These are phyloP conservation scores for Ustilago nuda DNA, from an alignment of 1,284 basidiomycete genomes.

Conservation along the genomic window DNA sequence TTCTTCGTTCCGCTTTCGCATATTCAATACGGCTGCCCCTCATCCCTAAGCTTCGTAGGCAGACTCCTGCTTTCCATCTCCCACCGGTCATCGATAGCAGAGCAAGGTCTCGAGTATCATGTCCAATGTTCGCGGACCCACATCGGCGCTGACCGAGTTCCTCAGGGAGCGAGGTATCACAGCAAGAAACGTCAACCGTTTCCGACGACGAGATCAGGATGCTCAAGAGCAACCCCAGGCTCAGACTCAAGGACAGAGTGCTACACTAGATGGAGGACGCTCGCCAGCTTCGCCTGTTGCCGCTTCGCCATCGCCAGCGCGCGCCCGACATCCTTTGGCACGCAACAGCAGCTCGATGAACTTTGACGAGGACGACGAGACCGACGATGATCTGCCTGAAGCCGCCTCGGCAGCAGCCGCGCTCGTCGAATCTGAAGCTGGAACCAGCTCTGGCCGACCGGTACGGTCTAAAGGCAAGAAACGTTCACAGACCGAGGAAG, in stretches of 20 bases:
- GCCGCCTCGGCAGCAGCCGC: slow-evolving; percentile 56
- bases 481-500: slow-evolving; percentile 24
- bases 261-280: slow-evolving; percentile 34
- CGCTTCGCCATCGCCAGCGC: slow-evolving; percentile 15
- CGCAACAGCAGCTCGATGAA: slow-evolving; percentile 65
- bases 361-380: slow-evolving; percentile 74
- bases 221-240: slow-evolving; percentile 72
- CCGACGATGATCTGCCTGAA: slow-evolving; percentile 75
- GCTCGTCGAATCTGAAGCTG: slow-evolving; percentile 6
- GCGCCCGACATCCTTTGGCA: slow-evolving; percentile 24
- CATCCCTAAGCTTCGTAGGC: background rate
- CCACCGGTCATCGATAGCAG: background rate
- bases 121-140: slow-evolving; percentile 79
- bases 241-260: slow-evolving; percentile 18
- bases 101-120: slow-evolving; percentile 5
- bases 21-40: background rate
- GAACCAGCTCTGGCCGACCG: slow-evolving; percentile 69
- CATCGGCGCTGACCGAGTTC: slow-evolving; percentile 91
- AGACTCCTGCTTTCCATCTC: background rate
- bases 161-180: slow-evolving; percentile 84
- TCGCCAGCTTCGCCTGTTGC: slow-evolving; percentile 17
- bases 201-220: slow-evolving; percentile 53
- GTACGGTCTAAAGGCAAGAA: slow-evolving; percentile 42
- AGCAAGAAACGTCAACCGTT: slow-evolving; percentile 75
- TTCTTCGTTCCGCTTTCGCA: background rate